These are phyloP conservation scores for Beta corolliflora DNA, from an alignment of 179 eudicot species.

Conservation along the genomic window DNA sequence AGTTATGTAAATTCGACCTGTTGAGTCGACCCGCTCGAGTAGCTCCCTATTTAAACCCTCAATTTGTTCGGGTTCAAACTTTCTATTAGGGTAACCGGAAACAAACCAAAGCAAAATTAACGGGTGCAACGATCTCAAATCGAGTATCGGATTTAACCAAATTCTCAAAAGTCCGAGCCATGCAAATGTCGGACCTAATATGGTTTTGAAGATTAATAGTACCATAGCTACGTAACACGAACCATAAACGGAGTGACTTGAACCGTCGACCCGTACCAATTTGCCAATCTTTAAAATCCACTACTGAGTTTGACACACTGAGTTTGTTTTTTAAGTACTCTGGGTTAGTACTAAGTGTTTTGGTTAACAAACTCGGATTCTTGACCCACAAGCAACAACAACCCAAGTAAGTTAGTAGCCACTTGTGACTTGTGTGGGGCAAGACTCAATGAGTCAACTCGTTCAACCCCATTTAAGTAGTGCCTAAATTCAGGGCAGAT, in stretches of 20 bases:
- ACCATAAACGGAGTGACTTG: slow-evolving; percentile 37
- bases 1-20: slow-evolving; percentile 34
- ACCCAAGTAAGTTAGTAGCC: slow-evolving; percentile 43
- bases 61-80: not conserved
- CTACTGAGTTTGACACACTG: slow-evolving; percentile 35
- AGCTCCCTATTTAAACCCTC: slow-evolving; percentile 34
- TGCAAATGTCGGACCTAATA: slow-evolving; percentile 34
- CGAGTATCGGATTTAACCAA: slow-evolving; percentile 26
- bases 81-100: slow-evolving; percentile 25
- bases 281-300: slow-evolving; percentile 51
- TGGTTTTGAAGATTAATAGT: slow-evolving; percentile 34
- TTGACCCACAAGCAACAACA: slow-evolving; percentile 53
- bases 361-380: slow-evolving; percentile 23
- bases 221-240: slow-evolving; percentile 40
- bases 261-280: slow-evolving; percentile 41
- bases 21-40: slow-evolving; percentile 35
- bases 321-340: slow-evolving; percentile 44
- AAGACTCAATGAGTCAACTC: slow-evolving; percentile 42
- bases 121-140: slow-evolving; percentile 39
- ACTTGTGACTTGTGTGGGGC: slow-evolving; percentile 49
- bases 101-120: slow-evolving; percentile 32
- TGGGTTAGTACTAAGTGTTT: slow-evolving; percentile 36
- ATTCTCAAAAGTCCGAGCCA: slow-evolving; percentile 36
- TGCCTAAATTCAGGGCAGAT: slow-evolving; percentile 53
- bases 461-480: slow-evolving; percentile 40